A percentile compares a stretch with the other conserved stretches of the same genome.
Conservation (phyloP, 805 yeast genomes). For the Torulaspora franciscae region DNA sequence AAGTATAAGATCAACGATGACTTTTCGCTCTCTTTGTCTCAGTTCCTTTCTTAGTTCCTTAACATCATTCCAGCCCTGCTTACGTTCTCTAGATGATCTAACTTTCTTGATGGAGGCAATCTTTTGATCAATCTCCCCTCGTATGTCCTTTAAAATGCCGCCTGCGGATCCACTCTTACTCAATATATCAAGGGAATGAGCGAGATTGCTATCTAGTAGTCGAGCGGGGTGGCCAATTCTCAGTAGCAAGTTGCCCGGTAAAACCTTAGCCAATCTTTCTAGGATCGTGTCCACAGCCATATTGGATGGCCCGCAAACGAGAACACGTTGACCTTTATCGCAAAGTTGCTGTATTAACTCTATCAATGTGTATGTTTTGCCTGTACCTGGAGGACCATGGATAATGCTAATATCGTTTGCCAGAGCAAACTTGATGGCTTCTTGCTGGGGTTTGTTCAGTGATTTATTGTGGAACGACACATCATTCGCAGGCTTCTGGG, state of each 20-base stretch:
- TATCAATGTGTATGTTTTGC: conserved; percentile 76
- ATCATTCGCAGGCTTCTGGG: conserved; percentile 7
- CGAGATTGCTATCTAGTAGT: conserved; percentile 52
- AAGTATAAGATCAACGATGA: conserved; percentile 52
- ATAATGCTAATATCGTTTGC: conserved; percentile 54
- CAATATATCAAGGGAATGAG: conserved; percentile 72
- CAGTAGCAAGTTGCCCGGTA: conserved; percentile 49
- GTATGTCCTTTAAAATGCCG: conserved; percentile 59
- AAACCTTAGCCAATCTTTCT: conserved; percentile 56
- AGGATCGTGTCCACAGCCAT: conserved; percentile 86
- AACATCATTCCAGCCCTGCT: conserved; percentile 62
- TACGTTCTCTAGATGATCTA: conserved; percentile 59
- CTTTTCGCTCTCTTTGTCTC: conserved; percentile 57
- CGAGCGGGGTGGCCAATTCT: conserved; percentile 95
- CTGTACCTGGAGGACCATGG: conserved; percentile 80
- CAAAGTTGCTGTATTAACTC: conserved; percentile 75
- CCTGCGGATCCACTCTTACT: conserved; percentile 56
- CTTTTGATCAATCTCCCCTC: conserved; percentile 61
- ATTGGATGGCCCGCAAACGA: conserved; percentile 93
- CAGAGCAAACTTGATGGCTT: conserved; percentile 66
- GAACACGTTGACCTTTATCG: conserved; percentile 49
- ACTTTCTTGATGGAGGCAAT: conserved; percentile 55
- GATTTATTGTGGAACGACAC: conserved; percentile 19
- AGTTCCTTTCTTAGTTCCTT: conserved; percentile 68
- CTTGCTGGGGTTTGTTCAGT: conserved; percentile 61